Conservation (phyloP, 2,329 filamentous ascomycete species). For the Cadophora sp. region DNA sequence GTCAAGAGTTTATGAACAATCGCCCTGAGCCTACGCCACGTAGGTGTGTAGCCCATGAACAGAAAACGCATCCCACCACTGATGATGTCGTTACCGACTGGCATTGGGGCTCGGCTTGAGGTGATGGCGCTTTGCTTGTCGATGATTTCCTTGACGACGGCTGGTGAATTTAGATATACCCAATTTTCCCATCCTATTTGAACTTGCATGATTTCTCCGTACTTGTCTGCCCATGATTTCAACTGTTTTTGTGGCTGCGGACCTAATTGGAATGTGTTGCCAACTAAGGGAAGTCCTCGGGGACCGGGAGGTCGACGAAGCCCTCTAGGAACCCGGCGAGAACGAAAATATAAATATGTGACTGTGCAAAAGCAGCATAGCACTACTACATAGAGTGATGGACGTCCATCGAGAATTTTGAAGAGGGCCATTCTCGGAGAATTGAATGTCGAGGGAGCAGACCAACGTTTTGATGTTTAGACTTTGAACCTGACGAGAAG, state of each 20-base stretch:
- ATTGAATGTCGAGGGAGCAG: not conserved
- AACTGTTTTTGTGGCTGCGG: conserved; percentile 17
- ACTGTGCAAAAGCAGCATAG: not conserved
- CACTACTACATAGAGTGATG: not conserved
- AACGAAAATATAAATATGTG: not conserved
- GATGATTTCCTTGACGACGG: conserved; percentile 47
- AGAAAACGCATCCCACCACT: conserved; percentile 43
- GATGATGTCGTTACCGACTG: conserved; percentile 41
- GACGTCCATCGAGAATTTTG: not conserved
- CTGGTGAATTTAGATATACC: conserved; percentile 53
- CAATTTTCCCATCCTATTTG: conserved; percentile 54
- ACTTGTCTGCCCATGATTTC: conserved; percentile 48
- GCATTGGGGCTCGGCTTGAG: conserved; percentile 31
- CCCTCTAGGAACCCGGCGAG: conserved; percentile 4
- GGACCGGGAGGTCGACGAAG: conserved; percentile 26
- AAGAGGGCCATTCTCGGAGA: not conserved
- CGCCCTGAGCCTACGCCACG: conserved; percentile 43
- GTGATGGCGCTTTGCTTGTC: conserved; percentile 37
- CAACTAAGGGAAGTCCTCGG: conserved; percentile 28
- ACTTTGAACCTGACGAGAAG: too few species aligned
- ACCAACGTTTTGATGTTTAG: too few species aligned
- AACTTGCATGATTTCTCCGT: conserved; percentile 54
- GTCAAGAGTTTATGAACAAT: conserved; percentile 46
- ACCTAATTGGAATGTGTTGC: conserved; percentile 22
- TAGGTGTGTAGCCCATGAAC: conserved; percentile 42